Base-by-base conservation (phyloP, 108 stramenopile species). In the Cyclotella cryptica region DNA sequence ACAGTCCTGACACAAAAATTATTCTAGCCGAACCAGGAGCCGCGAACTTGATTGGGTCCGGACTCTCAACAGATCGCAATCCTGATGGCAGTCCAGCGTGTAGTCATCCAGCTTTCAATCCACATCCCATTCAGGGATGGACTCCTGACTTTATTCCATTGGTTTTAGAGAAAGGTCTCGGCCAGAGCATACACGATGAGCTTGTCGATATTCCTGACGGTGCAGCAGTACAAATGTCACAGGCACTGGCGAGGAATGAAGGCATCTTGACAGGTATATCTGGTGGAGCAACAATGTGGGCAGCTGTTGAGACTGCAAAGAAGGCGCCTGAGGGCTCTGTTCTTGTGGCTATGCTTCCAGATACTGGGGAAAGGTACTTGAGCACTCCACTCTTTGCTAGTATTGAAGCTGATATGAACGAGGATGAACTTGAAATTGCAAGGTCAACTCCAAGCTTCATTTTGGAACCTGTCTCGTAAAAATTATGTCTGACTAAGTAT, bases 351-450 rank as follows among this genome's bases (percentile, higher is more conserved):
- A 90, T 95, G 81, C 59, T 95, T 29, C 80, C 94, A 30, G 94
- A 95, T 71, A 92, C 91, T 26, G 94, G 90, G n/a, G 94, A 95
- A 62, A 83, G 94, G 19, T 92, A 92, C 74, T 66, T 95, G 61
- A 88, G 87, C 15, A 95, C 94, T 24, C 90, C 90, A 15, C 88
- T 95, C 35, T 95, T 93, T 78, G 89, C 65, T 27, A 62, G 63
- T 41, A 93, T 96, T 42, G 30, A 52, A 21, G 93, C 90, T 17
- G 94, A 95, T 46, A 95, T 95, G 94, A 90, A 79, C 47, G 90
- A 85, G 46, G 94, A 91, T 62, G 94, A 95, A 69, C 49, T 83
- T 51, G 83, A 83, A 58, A 78, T 93, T 43, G 87, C 89, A 0
- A 52, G 68, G 35, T 84, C 85, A 18, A 92, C 88, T 42, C 87